Base-by-base conservation (phyloP, 2,329 filamentous ascomycete species). In the Arthroderma sp. region DNA sequence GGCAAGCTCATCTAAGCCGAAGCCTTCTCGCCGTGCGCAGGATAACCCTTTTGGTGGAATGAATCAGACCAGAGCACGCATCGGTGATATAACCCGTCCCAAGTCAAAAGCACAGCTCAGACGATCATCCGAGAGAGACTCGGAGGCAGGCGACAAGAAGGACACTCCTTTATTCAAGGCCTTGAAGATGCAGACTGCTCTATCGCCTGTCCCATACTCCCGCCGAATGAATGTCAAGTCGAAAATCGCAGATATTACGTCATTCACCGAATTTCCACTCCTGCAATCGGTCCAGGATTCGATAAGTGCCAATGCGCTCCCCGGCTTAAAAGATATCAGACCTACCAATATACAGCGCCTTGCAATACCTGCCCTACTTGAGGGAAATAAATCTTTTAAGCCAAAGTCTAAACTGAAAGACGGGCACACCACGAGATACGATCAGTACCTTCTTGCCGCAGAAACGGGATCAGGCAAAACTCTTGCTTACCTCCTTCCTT, bases 381-480 rank as follows among this genome's bases (percentile, higher is more conserved):
- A 61, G 51, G 42, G 59, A 64, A 43, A 37, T 28, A 43, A 37
- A 15, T 30, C 36, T 9, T n/a, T 33, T 27, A 51, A 38, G 54
- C n/a, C 56, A 54, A 37, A 53, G 58, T 34, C 48, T 51, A 41
- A 50, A 44, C 32, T 11, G 11, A 38, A 45, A 34, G 51, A 62
- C 29, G 60, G 64, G 40, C 51, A 59, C 50, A 45, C 72, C 58
- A 52, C 64, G 66, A 48, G 74, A 69, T 66, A 75, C 56, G 68
- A 78, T 44, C 72, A 79, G 43, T 95, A 86, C 58, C 72, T 98
- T 8, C 72, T 98, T 41, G 91, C 91, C 3, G 91, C 91, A 7
- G 91, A 98, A 69, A 98, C 91, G 0, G 91, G 91, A 8, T 96
- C 91, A 0, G 91, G 91, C 48, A 98, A 98, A 70, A 98, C 91